A percentile compares a stretch with the other conserved stretches of the same genome.
These are phyloP conservation scores for Xanthoconium separans DNA, from an alignment of 1,284 basidiomycete species.

Conservation along the genomic window DNA sequence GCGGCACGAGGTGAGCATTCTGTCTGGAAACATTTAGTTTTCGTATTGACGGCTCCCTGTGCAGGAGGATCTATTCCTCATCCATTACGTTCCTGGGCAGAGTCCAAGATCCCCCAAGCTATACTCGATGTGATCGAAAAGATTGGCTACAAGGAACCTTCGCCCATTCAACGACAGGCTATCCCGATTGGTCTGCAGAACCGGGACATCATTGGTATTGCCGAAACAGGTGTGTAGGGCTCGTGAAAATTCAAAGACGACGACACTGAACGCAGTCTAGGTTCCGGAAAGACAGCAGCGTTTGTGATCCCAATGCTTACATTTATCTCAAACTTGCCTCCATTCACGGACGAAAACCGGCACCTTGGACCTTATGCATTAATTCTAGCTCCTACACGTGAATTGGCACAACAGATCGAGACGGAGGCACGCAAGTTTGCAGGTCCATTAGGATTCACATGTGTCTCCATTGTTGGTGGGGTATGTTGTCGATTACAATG, in stretches of 20 bases:
- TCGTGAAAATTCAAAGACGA: neutral
- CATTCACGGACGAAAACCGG: slow-evolving; percentile 86
- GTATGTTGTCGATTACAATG: slow-evolving; percentile 44
- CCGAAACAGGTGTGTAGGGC: slow-evolving; percentile 79
- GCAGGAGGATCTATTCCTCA: slow-evolving; percentile 89
- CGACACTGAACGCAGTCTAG: slow-evolving; percentile 40
- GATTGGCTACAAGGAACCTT: slow-evolving; percentile 96
- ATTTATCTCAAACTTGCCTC: slow-evolving; percentile 86
- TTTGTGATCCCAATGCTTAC: slow-evolving; percentile 98
- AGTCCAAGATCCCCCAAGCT: slow-evolving; percentile 78
- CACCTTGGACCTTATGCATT: slow-evolving; percentile 93
- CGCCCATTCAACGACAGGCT: slow-evolving; percentile 95
- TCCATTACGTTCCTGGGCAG: slow-evolving; percentile 89
- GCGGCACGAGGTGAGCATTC: slow-evolving; percentile 70
- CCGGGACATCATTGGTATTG: slow-evolving; percentile 96
- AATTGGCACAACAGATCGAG: slow-evolving; percentile 97
- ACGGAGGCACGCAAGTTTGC: slow-evolving; percentile 91
- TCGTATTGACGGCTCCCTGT: slow-evolving; percentile 2
- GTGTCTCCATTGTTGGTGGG: slow-evolving; percentile 97
- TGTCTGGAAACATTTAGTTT: neutral
- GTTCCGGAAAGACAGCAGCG: slow-evolving; percentile 99
- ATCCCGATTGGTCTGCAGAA: slow-evolving; percentile 97
- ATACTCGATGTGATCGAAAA: slow-evolving; percentile 85
- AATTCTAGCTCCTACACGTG: slow-evolving; percentile 94
- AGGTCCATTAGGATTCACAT: slow-evolving; percentile 81